Evolutionary conservation across 441 rosid genomes (phyloP), one percentile per base, ranked within the genome.

Genomic region (Gossypium schwendimanii): DNA sequence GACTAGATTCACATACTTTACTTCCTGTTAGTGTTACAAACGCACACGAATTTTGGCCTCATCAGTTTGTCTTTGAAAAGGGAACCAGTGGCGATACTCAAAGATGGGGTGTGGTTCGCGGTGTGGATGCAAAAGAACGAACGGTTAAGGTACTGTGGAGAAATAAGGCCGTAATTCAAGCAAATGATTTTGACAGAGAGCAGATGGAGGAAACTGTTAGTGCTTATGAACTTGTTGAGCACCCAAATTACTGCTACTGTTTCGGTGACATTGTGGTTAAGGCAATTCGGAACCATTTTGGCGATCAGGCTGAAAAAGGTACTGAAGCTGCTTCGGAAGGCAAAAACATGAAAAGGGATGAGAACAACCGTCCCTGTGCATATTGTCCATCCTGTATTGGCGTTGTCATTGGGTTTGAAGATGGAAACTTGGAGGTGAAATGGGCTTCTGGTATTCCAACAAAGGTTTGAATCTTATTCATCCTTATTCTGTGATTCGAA

Each of bases 31-130:
- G 85, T 47, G 73, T 76, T 75, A 79, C 87, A 9, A 88, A 88
- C 77, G 82, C 90, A 49, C 91, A 94, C 67, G 98, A 92, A 11
- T 92, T 94, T 84, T 92, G 92, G 97, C 97, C 99, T 0, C 87
- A 86, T 41, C 99, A 94, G 80, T 91, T 89, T 79, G 96, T 94
- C 17, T 75, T 85, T 44, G 94, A 88, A 77, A 89, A 83, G 81
- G 87, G 80, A 50, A 73, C 83, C 49, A 73, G 70, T 64, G 86
- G 83, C 73, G 73, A 74, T 62, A 78, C 81, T 68, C 80, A 69
- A 76, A 86, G 79, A 78, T 92, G 96, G 94, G 99, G 98, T 10
- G 73, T 87, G 74, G 91, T 94, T 60, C 75, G 50, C 71, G 76
- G 76, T 74, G 80, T 87, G 78, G 92, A 89, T 83, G 87, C 87